Evolutionary conservation across 2,329 filamentous ascomycete species (phyloP), one percentile per base, ranked within the genome.

Genomic region (Pseudopyricularia javanii): DNA sequence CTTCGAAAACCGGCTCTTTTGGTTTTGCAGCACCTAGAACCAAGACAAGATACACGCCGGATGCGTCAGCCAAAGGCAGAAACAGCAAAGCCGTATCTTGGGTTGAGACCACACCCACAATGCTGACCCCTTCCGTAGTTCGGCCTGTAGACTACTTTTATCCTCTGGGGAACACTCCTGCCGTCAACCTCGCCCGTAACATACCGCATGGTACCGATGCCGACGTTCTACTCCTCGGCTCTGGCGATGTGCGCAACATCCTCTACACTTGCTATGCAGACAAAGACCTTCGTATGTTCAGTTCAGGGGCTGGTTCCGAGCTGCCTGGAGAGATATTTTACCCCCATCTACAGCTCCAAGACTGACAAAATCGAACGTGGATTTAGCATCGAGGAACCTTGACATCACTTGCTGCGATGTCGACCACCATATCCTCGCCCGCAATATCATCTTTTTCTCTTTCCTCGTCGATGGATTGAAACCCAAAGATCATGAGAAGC

Each of bases 401-500:
- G 76, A 80, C 56, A 64, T 82, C 45, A 83, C 80, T 2, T 78
- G 72, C 53, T 82, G 78, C 60, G 78, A 83, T 59, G 57, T 68
- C 47, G 68, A 79, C 28, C 63, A 71, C 12, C 70, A 68, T 17
- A 67, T 79, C 50, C 65, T 80, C 49, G 79, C 77, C 28, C 72
- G 80, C 2, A 82, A 83, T 59, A 60, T 75, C 30, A 56, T 82
- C 3, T 62, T 81, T 0, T 65, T 80, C 32, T 74, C 73, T 0
- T 61, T 82, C 2, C 61, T 82, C 37, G 50, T 75, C 7, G 74
- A 77, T n/a, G 59, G 66, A 28, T 54, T 61, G 26, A 54, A 59
- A 12, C 50, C 55, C 1, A 9, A 52, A 12, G 61, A 68, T 2
- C 11, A 47, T 17, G 17, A 17, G 9, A 51, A 58, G 7, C 62